These are phyloP conservation scores for Skeletonema tropicum DNA, from an alignment of 108 stramenopile genomes.

Conservation along the genomic window DNA sequence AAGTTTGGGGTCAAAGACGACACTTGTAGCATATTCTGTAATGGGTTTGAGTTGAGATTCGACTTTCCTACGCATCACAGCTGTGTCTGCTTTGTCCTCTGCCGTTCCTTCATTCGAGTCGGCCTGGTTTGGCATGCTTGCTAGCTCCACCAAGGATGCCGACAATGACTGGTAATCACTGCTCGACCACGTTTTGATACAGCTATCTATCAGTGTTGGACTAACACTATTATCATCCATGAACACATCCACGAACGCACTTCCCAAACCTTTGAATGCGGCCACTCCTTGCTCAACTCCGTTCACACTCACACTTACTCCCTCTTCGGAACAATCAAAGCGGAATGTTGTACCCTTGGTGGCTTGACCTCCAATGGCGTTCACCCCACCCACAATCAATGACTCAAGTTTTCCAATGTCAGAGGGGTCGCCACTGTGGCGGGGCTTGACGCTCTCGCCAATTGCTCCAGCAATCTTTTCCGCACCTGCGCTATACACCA, in stretches of 20 bases:
- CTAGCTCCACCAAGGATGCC: background rate
- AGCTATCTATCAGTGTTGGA: conserved; percentile 59
- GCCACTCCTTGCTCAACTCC: conserved; percentile 66
- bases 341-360: conserved; percentile 62
- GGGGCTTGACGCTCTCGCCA: conserved; percentile 75
- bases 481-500: conserved; percentile 88
- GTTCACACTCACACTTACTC: conserved; percentile 74
- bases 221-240: conserved; percentile 82
- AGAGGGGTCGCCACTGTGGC: conserved; percentile 32
- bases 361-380: conserved; percentile 70
- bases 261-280: conserved; percentile 53
- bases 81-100: background rate
- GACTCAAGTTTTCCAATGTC: conserved; percentile 51
- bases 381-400: conserved; percentile 50
- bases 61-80: background rate
- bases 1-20: conserved; percentile 12
- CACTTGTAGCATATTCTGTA: conserved; percentile 9
- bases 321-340: conserved; percentile 65
- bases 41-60: conserved; percentile 15
- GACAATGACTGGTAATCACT: background rate
- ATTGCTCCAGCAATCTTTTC: conserved; percentile 87
- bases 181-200: conserved; percentile 48
- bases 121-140: background rate
- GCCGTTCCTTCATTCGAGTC: background rate
- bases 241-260: conserved; percentile 72